Evolutionary conservation across 257 asterid genomes (phyloP), one percentile per base, ranked within the genome.

Genomic region (Linaria vulgaris): DNA sequence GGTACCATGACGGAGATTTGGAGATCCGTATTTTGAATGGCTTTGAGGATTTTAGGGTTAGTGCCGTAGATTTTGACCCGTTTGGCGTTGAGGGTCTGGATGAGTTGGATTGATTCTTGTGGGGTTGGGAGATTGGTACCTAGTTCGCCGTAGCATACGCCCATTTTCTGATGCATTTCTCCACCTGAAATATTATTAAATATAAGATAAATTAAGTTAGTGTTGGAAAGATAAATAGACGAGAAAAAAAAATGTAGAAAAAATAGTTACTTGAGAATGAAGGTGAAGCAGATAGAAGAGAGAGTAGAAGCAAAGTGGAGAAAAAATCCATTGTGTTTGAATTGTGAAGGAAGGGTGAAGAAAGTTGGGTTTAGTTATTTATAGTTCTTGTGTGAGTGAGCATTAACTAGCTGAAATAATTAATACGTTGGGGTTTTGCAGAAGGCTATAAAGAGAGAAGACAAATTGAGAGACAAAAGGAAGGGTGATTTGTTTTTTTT

Each of bases 71-170:
- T 81, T 78, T 92, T 92, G 80, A 92, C 74, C 55, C 85, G 67
- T 63, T 80, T 80, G 66, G 88, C 94, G 34, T 81, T 74, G 70
- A 92, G 83, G 2, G 75, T 71, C 15, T 76, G 70, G 77, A 87
- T 79, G 66, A 92, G 83, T 12, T 81, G 23, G 4, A 82, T 68
- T 13, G 99, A 85, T 27, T 73, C 51, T 6, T 76, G 19, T 16
- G 95, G 94, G 13, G 72, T 9, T 15, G 88, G 91, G 39, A 92
- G 91, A 44, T 92, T 78, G 85, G 89, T 82, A 14, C 97, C 99
- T n/a, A 92, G 88, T 44, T 87, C 88, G 53, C 97, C 99, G 62
- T 92, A 87, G 81, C 97, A 89, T 69, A 92, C 74, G 12, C 99
- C 99, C 0, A 92, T 70, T 22, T 67, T 82, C 22, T 84, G 67